Evolutionary conservation across 352 stramenopile genomes (phyloP), one percentile per base, ranked within the genome.

Genomic region (Phytophthora litchii): DNA sequence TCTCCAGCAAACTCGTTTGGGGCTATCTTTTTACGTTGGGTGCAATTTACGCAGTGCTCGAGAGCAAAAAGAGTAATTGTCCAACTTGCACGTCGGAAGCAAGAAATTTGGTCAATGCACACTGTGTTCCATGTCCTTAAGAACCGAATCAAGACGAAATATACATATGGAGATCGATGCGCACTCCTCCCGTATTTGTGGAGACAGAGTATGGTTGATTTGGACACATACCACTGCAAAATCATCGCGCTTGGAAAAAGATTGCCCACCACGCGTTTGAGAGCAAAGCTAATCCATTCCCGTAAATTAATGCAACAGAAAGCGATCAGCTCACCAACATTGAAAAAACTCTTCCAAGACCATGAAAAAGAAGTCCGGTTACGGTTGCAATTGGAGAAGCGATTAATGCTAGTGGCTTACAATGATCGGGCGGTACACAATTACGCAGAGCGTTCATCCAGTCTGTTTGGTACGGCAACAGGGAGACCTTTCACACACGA

Each of bases 371-470:
- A 88, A 37, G 74, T 91, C 1, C 74, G 76, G 5, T 55, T 73
- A 20, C 72, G 82, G 0, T 48, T 93, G n/a, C 71, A 63, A 44
- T 67, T 92, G 20, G 84, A 93, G 60, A 87, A 83, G 20, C 82
- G 82, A 0, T 65, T 93, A 32, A 88, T 93, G 76, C 80, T 93
- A 23, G 71, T 65, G 3, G 82, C 82, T 0, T 93, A 86, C 67
- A 77, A 74, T 20, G 76, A 93, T 54, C 84, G 84, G 7, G 72
- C 69, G 7, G 60, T 87, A 10, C 82, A 93, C 44, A 74, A 91
- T 46, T 92, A 86, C 41, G 64, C 70, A 17, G 84, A 93, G 48
- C 74, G 82, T 2, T 63, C 58, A 4, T 89, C 80, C 1, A 50
- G 60, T 8, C 52, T 89, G 14, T 80, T 74, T 19, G 84, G 82